phyloP scores from a whole-genome alignment of 2,329 filamentous ascomycete species.

The Coniosporium tulheliwenetii region DNA sequence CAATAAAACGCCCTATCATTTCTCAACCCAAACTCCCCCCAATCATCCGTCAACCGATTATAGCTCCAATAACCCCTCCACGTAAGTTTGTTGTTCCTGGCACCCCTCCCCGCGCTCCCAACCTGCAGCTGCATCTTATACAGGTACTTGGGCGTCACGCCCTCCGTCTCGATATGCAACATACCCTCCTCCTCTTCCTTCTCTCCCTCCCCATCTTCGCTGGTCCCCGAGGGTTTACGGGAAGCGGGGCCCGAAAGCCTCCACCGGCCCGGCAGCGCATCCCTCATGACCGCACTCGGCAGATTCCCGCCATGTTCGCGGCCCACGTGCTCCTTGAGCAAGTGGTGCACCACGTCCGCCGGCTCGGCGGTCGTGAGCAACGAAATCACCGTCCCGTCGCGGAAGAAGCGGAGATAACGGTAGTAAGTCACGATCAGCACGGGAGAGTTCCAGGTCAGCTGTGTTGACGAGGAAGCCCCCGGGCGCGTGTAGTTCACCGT shows the following conservation, averaged over 20 bases:
- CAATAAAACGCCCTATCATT: constrained; percentile 48
- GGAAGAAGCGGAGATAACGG: constrained; percentile 88
- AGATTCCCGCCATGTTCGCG: constrained; percentile 22
- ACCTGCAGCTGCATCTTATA: constrained; percentile 70
- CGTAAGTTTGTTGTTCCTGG: constrained; percentile 68
- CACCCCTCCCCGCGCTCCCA: constrained; percentile 40
- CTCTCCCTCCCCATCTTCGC: constrained; percentile 4
- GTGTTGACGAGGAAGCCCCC: constrained; percentile 56
- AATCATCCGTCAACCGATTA: constrained; percentile 78
- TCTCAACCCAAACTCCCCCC: constrained; percentile 60
- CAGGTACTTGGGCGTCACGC: constrained; percentile 61
- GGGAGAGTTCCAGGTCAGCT: constrained; percentile 62
- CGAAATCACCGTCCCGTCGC: constrained; percentile 70
- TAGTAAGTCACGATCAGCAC: constrained; percentile 97
- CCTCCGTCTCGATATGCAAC: constrained; percentile 74
- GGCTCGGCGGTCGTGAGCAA: constrained; percentile 72
- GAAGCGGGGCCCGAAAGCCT: constrained; percentile 38
- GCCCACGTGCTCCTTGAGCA: constrained; percentile 55
- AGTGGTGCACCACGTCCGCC: constrained; percentile 69
- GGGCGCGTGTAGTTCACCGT: constrained; percentile 89
- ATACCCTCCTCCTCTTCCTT: constrained; percentile 43
- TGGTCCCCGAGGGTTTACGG: constrained; percentile 12
- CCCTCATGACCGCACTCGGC: constrained; percentile 45
- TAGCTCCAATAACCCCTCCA: constrained; percentile 92
- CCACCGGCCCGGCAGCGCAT: constrained; percentile 53